These are phyloP conservation scores for Epichloe baconii DNA, from an alignment of 2,329 filamentous ascomycete genomes.

Conservation along the genomic window DNA sequence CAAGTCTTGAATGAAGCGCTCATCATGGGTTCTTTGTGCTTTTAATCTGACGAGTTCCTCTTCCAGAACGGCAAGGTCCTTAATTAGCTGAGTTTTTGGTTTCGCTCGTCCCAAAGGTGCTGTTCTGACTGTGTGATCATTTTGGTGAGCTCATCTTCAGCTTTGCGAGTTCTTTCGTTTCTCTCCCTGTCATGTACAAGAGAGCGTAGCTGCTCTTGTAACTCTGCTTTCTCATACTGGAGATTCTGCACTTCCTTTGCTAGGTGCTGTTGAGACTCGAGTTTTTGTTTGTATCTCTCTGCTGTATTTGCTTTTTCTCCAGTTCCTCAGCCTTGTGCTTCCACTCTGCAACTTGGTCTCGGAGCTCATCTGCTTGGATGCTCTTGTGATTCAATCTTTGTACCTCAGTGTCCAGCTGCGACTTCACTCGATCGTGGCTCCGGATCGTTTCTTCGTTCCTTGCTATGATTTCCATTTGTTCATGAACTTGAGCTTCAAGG, in stretches of 20 bases:
- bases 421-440: conserved; percentile 21
- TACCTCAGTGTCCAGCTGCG: conserved; percentile 46
- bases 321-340: conserved; percentile 45
- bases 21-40: conserved; percentile 34
- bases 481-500: conserved; percentile 44
- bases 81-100: conserved; percentile 31
- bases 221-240: conserved; percentile 39
- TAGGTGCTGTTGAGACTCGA: conserved; percentile 41
- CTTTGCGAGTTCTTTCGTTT: conserved; percentile 20
- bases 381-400: conserved; percentile 31
- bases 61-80: conserved; percentile 30
- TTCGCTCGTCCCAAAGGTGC: conserved; percentile 29
- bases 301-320: conserved; percentile 50
- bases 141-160: conserved; percentile 26
- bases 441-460: conserved; percentile 43
- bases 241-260: conserved; percentile 43
- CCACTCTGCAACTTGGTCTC: conserved; percentile 47
- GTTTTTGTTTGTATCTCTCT: conserved; percentile 49
- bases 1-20: conserved; percentile 43
- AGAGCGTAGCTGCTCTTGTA: conserved; percentile 33
- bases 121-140: conserved; percentile 29
- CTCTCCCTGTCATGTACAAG: conserved; percentile 23
- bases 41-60: conserved; percentile 34
- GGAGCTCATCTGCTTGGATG: conserved; percentile 35
- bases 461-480: conserved; percentile 60